Percentiles rank a stretch among this genome's conserved stretches.
phyloP scores from a whole-genome alignment of 2,329 filamentous ascomycete genomes.

The Neofusicoccum umdonicola region DNA sequence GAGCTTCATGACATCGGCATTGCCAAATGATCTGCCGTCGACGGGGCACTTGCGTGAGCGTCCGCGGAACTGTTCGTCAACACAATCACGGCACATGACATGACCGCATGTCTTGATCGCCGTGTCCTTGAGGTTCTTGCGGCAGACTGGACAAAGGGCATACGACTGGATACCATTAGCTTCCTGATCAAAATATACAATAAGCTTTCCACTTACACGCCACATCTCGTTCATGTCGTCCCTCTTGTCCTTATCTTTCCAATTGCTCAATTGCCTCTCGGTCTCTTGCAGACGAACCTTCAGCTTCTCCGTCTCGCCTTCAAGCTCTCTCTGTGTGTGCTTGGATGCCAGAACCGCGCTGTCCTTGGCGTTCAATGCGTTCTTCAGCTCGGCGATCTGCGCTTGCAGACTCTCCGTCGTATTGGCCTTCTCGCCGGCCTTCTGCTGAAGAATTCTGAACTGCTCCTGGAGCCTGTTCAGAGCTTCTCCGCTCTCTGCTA shows the following conservation, averaged over 20 bases:
- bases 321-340: constrained; percentile 58
- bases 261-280: constrained; percentile 79
- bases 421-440: constrained; percentile 67
- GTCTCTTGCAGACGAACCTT: constrained; percentile 74
- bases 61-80: constrained; percentile 84
- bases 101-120: constrained; percentile 92
- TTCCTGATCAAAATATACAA: background rate
- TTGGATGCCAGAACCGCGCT: constrained; percentile 63
- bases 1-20: constrained; percentile 76
- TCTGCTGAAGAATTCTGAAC: constrained; percentile 71
- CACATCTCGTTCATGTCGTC: constrained; percentile 19
- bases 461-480: constrained; percentile 70
- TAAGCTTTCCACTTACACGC: constrained; percentile 49
- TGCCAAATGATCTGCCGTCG: constrained; percentile 88
- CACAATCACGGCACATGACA: constrained; percentile 86
- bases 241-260: constrained; percentile 65
- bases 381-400: constrained; percentile 75
- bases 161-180: constrained; percentile 9
- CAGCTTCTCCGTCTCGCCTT: constrained; percentile 74
- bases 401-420: constrained; percentile 69
- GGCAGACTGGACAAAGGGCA: constrained; percentile 85
- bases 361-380: constrained; percentile 74
- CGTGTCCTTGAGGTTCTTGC: constrained; percentile 90
- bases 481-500: constrained; percentile 76
- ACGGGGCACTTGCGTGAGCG: constrained; percentile 93